Conservation (phyloP, 768 basidiomycete species). For the Trametes villosa region DNA sequence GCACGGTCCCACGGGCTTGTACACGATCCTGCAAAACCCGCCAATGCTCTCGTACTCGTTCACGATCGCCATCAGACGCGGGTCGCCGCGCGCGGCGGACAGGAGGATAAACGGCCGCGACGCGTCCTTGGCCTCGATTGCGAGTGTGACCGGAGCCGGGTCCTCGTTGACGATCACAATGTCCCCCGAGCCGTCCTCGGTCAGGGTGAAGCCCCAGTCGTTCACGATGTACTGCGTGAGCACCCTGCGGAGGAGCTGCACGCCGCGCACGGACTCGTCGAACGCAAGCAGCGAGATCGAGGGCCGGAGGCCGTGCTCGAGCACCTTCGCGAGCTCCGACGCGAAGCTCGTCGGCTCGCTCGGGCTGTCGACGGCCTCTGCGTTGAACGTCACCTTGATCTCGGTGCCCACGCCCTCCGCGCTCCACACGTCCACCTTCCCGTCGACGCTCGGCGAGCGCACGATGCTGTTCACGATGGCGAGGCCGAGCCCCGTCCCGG, state of each 20-base stretch:
- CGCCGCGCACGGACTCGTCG: conserved; percentile 63
- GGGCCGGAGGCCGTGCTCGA: conserved; percentile 41
- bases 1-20: conserved; percentile 88
- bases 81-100: conserved; percentile 69
- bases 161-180: conserved; percentile 87
- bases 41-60: conserved; percentile 78
- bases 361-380: conserved; percentile 56
- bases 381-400: conserved; percentile 83
- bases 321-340: conserved; percentile 31
- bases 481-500: conserved; percentile 91
- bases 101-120: conserved; percentile 75
- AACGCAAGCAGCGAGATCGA: conserved; percentile 77
- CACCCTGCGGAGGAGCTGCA: conserved; percentile 65
- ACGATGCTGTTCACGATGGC: conserved; percentile 96
- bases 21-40: conserved; percentile 86
- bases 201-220: conserved; percentile 76
- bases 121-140: conserved; percentile 60
- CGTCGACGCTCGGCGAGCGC: conserved; percentile 80
- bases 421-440: conserved; percentile 94
- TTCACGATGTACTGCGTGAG: conserved; percentile 65
- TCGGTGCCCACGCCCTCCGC: conserved; percentile 90
- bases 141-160: conserved; percentile 54
- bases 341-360: conserved; percentile 28
- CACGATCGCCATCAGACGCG: conserved; percentile 62
- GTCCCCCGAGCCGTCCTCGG: conserved; percentile 55